phyloP scores from a whole-genome alignment of 2,329 filamentous ascomycete species.

The Moelleriella libera region DNA sequence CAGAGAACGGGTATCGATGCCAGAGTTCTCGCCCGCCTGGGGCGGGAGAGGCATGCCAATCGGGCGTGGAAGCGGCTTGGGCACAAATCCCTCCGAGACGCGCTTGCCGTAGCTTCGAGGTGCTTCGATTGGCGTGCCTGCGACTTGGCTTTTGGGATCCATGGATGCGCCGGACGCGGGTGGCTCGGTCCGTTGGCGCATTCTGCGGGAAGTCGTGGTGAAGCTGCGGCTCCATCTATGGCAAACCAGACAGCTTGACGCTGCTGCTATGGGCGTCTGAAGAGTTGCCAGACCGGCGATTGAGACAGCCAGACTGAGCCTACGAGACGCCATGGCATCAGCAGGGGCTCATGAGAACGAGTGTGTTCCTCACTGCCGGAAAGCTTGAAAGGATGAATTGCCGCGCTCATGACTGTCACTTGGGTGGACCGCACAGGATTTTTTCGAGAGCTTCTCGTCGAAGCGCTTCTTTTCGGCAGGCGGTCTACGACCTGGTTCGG shows the following conservation, averaged over 20 bases:
- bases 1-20: conserved; percentile 53
- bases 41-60: conserved; percentile 73
- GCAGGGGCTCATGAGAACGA: neutral
- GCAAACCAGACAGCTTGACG: conserved; percentile 24
- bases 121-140: conserved; percentile 38
- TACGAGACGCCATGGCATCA: conserved; percentile 17
- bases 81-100: conserved; percentile 36
- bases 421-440: too few species aligned
- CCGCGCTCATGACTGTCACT: too few species aligned
- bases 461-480: neutral
- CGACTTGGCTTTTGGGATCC: conserved; percentile 22
- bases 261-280: neutral
- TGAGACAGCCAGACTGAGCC: conserved; percentile 14
- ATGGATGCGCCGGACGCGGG: conserved; percentile 20
- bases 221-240: conserved; percentile 39
- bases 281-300: conserved; percentile 7
- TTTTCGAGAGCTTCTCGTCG: neutral
- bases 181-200: conserved; percentile 15
- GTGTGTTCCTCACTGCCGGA: too few species aligned
- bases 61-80: conserved; percentile 51
- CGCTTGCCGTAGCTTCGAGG: conserved; percentile 46
- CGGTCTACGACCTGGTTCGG: neutral
- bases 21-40: conserved; percentile 65
- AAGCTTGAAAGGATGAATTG: too few species aligned
- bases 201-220: conserved; percentile 22